Base-by-base conservation (phyloP, 495 filamentous ascomycete species). In the Chlorociboria aeruginascens region DNA sequence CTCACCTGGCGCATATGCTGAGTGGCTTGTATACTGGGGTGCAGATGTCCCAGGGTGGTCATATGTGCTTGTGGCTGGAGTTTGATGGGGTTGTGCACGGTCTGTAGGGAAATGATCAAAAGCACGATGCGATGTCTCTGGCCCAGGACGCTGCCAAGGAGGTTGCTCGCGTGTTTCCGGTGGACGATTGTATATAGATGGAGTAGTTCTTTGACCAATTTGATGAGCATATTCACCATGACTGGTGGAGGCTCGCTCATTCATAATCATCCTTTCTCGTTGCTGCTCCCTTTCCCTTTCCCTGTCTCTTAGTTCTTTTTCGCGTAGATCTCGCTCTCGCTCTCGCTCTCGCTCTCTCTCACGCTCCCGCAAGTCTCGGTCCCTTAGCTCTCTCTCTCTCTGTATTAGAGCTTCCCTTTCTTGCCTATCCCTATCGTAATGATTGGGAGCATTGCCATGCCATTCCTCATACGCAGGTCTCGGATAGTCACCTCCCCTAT, bases 1-100 rank as follows among this genome's bases (percentile, higher is more conserved):
- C 49, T 48, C 60, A 51, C 12, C 54, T 48, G 43, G 50, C 47
- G 46, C 38, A 49, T 56, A 56, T 12, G 52, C 45, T 45, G 42
- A 13, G 38, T 46, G 42, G 7, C 48, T 40, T 30, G 32, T 38
- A 45, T 56, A 60, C 8, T 50, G 56, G 50, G 60, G 49, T 51
- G 61, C 51, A 71, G 73, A 47, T 71, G 71, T 53, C 59, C 56
- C 33, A 61, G 66, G 25, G 49, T 60, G 57, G 68, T 74, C 49
- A 62, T 56, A 52, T 49, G 56, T 40, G 48, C 34, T 47, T 16
- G 52, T 44, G 29, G 37, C 8, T 37, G 28, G 61, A 29, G 62
- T 25, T 25, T 25, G 20, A 25, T 25, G 20, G 20, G 20, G 20
- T 25, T 25, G 20, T 25, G 20, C 20, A 25, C 20, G 20, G 20